Conservation (phyloP, 2,329 filamentous ascomycete genomes). For the Chaetomium sp. region DNA sequence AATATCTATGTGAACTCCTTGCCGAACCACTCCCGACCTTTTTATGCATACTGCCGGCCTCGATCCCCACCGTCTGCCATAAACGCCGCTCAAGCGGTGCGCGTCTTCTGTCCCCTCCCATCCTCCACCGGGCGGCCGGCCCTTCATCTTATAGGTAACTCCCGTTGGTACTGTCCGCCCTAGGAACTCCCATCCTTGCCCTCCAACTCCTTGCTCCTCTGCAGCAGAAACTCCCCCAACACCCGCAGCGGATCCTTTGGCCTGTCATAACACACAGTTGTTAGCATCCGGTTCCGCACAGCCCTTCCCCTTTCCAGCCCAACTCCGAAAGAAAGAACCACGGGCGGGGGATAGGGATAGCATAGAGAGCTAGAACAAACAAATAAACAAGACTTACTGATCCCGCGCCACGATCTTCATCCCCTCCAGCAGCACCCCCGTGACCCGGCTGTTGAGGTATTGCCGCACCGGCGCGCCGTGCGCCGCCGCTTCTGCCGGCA, state of each 20-base stretch:
- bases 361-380: neutral
- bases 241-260: slow-evolving; percentile 69
- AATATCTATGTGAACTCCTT: neutral
- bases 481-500: slow-evolving; percentile 61
- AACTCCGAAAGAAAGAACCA: neutral
- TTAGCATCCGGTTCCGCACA: neutral
- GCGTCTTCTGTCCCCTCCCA: neutral
- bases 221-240: slow-evolving; percentile 70
- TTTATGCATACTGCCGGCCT: neutral
- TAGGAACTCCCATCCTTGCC: slow-evolving; percentile 21
- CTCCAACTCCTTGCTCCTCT: slow-evolving; percentile 68
- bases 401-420: slow-evolving; percentile 74
- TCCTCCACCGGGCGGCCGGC: too few species aligned
- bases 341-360: neutral
- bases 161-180: neutral
- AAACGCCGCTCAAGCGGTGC: neutral
- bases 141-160: neutral
- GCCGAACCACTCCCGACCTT: neutral
- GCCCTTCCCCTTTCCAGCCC: neutral
- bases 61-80: neutral
- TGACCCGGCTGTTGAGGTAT: slow-evolving; percentile 73
- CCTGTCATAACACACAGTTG: slow-evolving; percentile 41
- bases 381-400: slow-evolving; percentile 58
- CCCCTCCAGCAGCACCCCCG: slow-evolving; percentile 68
- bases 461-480: slow-evolving; percentile 70